Evolutionary conservation across 352 stramenopile species (phyloP).

Genomic region (Globisporangium cederbergense): DNA sequence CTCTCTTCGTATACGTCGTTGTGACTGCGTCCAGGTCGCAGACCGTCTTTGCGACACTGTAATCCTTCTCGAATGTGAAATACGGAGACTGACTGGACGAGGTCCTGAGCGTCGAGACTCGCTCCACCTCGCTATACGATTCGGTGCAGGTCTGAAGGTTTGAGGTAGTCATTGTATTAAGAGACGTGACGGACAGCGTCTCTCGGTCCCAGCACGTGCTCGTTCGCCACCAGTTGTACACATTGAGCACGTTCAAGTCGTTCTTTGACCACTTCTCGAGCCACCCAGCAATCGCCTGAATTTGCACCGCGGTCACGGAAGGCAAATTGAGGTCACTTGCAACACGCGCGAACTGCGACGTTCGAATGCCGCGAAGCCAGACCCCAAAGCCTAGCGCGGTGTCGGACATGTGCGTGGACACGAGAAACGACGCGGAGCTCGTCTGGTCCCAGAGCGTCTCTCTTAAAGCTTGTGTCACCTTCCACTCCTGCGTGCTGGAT

Average conservation of each 20-base stretch:
- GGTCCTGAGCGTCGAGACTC: conserved; percentile 14
- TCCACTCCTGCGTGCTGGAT: conserved; percentile 8
- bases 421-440: conserved; percentile 37
- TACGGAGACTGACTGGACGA: conserved; percentile 33
- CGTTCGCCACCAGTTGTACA: conserved; percentile 52
- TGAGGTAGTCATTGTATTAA: conserved; percentile 15
- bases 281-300: conserved; percentile 32
- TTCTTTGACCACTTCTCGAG: conserved; percentile 32
- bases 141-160: conserved; percentile 20
- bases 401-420: conserved; percentile 27
- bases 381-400: conserved; percentile 28
- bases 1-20: conserved; percentile 27
- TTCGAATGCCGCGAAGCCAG: conserved; percentile 43
- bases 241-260: conserved; percentile 33
- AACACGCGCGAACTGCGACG: conserved; percentile 16
- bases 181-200: conserved; percentile 17
- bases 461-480: conserved; percentile 21
- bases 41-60: conserved; percentile 28
- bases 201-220: conserved; percentile 43
- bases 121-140: conserved; percentile 29
- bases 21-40: conserved; percentile 25
- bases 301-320: conserved; percentile 21
- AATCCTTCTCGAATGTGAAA: conserved; percentile 32
- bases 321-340: conserved; percentile 18
- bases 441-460: conserved; percentile 33